Evolutionary conservation across 495 filamentous ascomycete genomes (phyloP).

Genomic region (Talaromyces thailandensis): DNA sequence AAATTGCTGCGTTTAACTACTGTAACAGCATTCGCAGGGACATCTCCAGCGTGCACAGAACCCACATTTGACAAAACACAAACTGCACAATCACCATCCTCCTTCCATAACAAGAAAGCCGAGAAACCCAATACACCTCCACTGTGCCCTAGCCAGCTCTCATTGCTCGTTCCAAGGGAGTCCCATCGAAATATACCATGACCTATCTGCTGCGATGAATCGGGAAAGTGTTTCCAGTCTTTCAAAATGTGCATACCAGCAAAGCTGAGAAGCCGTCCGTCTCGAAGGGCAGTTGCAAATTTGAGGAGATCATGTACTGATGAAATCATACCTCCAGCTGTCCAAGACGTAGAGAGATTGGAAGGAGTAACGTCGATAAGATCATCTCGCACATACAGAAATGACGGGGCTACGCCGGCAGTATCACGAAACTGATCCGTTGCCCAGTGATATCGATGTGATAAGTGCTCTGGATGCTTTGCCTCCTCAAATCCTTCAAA

Average conservation of each 20-base stretch:
- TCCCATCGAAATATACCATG: neutral
- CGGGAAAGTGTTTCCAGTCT: neutral
- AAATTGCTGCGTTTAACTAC: neutral
- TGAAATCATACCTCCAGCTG: neutral
- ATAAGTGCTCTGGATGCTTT: neutral
- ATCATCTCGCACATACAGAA: neutral
- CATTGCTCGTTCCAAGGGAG: neutral
- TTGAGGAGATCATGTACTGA: neutral
- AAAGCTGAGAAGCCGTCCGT: neutral
- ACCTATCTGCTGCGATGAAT: neutral
- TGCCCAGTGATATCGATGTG: neutral
- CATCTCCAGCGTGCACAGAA: neutral
- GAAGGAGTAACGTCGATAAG: neutral
- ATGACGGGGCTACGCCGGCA: neutral
- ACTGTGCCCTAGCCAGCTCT: neutral
- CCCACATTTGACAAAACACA: neutral
- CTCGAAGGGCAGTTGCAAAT: neutral
- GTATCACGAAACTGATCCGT: neutral
- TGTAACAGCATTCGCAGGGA: neutral
- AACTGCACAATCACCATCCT: neutral
- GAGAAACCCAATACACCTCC: neutral
- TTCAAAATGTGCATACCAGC: neutral
- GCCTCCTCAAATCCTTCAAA: neutral
- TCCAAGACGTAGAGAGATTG: neutral
- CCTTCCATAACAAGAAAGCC: neutral